Conservation (phyloP, 345 rosid genomes). For the Gossypium stocksii region DNA sequence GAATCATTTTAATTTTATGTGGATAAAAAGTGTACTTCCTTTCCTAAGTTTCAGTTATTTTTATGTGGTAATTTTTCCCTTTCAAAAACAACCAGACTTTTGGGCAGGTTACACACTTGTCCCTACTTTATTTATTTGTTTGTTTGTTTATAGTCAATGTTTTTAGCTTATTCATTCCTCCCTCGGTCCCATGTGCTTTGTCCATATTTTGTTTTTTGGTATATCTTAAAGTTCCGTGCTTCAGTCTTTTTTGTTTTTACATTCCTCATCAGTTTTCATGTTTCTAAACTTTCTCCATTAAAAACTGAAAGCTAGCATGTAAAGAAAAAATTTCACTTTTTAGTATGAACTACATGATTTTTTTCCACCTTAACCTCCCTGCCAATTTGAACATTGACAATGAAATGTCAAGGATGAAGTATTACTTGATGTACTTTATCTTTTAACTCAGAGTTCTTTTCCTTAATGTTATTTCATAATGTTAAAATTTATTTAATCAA, state of each 20-base stretch:
- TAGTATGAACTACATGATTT: neutral
- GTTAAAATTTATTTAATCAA: too few species aligned
- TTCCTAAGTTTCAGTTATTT: neutral
- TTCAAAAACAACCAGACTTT: neutral
- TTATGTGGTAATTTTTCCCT: neutral
- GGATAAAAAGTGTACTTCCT: neutral
- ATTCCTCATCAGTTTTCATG: too few species aligned
- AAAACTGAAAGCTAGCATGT: neutral
- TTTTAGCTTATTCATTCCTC: neutral
- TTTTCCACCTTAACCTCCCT: neutral
- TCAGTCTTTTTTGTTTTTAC: too few species aligned
- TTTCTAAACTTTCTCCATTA: neutral
- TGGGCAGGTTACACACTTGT: neutral
- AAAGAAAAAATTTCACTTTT: neutral
- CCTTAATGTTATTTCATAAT: neutral
- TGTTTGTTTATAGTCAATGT: neutral
- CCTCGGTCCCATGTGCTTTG: neutral
- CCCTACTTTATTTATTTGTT: neutral
- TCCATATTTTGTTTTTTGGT: too few species aligned
- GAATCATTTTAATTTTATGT: neutral
- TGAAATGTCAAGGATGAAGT: neutral
- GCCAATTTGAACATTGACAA: neutral
- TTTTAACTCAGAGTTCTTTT: neutral
- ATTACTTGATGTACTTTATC: neutral
- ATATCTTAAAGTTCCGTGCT: too few species aligned